phyloP scores from a whole-genome alignment of 495 filamentous ascomycete genomes.

The Xylaria telfairii region DNA sequence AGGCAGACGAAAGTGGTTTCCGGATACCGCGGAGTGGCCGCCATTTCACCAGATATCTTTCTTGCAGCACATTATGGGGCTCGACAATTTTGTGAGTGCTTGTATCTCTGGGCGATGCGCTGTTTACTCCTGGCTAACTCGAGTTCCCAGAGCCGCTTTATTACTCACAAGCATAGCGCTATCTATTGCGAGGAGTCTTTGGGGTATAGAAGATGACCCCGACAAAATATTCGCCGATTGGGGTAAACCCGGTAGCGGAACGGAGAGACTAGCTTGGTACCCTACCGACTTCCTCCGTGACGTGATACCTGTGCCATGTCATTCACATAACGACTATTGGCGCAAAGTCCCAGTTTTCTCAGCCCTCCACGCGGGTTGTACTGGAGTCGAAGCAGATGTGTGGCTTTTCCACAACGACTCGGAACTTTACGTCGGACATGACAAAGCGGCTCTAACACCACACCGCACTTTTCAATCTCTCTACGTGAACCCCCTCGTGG shows the following conservation, averaged over 20 bases:
- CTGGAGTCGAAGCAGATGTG: slow-evolving; percentile 86
- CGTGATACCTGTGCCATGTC: slow-evolving; percentile 69
- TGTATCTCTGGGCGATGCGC: neutral
- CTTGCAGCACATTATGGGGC: slow-evolving; percentile 32
- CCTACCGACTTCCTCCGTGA: slow-evolving; percentile 79
- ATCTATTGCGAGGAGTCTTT: slow-evolving; percentile 58
- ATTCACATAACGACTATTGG: slow-evolving; percentile 95
- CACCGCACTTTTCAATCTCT: slow-evolving; percentile 65
- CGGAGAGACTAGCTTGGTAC: slow-evolving; percentile 62
- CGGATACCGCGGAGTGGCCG: neutral
- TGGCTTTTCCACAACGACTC: slow-evolving; percentile 75
- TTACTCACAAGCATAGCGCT: slow-evolving; percentile 55
- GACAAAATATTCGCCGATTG: slow-evolving; percentile 59
- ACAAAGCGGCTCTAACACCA: slow-evolving; percentile 54
- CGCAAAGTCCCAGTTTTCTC: slow-evolving; percentile 73
- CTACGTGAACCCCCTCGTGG: slow-evolving; percentile 69
- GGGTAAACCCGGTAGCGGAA: slow-evolving; percentile 56
- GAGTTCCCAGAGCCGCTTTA: slow-evolving; percentile 31
- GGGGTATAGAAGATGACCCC: slow-evolving; percentile 59
- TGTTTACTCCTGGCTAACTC: slow-evolving; percentile 29
- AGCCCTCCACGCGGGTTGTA: slow-evolving; percentile 68
- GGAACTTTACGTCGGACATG: slow-evolving; percentile 65
- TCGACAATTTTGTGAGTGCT: slow-evolving; percentile 43
- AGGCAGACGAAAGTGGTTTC: neutral
- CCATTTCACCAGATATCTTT: slow-evolving; percentile 5